Conservation (phyloP, 75 land plant genomes). For the Pinus taeda region DNA sequence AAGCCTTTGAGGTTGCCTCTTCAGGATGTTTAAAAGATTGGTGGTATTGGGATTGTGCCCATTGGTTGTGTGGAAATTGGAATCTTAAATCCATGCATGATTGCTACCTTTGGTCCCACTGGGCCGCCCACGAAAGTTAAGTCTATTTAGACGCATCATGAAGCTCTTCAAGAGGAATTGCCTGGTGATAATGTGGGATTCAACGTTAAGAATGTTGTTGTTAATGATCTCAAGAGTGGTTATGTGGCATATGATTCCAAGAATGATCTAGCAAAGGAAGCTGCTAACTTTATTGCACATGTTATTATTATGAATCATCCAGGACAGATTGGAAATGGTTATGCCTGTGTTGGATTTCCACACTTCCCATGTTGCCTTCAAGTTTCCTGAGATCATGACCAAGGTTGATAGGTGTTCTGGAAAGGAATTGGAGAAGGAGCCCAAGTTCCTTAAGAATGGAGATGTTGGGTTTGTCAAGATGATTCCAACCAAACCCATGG, state of each 20-base stretch:
- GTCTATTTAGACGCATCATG: conserved; percentile 50
- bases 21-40: conserved; percentile 55
- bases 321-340: conserved; percentile 53
- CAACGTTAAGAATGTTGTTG: conserved; percentile 55
- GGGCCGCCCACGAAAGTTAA: conserved; percentile 58
- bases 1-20: conserved; percentile 45
- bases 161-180: conserved; percentile 37
- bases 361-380: conserved; percentile 48
- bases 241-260: conserved; percentile 46
- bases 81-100: too few relatives aligned
- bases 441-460: too few relatives aligned
- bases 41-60: conserved; percentile 50
- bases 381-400: conserved; percentile 32
- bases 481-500: too few relatives aligned
- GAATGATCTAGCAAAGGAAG: conserved; percentile 49
- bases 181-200: conserved; percentile 58
- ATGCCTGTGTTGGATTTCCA: conserved; percentile 52
- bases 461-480: too few relatives aligned
- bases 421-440: too few relatives aligned
- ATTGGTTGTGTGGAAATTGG: too few relatives aligned
- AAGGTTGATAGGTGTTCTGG: too few relatives aligned
- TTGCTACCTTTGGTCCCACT: conserved; percentile 31
- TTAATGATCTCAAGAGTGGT: conserved; percentile 47
- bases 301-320: conserved; percentile 59
- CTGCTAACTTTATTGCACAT: conserved; percentile 41